phyloP scores from a whole-genome alignment of 2,329 filamentous ascomycete species.

The Graphilbum sp. region DNA sequence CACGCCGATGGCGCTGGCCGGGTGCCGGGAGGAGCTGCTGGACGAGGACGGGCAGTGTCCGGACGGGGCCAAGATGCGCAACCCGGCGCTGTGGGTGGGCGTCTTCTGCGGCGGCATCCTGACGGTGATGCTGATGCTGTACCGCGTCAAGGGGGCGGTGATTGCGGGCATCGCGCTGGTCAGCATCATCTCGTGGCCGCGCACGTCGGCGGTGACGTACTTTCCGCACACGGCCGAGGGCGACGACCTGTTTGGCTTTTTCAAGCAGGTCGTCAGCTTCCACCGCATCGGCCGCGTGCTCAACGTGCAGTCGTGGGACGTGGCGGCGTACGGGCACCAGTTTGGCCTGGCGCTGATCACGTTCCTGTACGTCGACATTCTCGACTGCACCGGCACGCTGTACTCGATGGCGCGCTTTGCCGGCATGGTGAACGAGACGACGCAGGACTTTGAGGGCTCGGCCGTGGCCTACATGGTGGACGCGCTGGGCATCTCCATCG shows the following conservation, averaged over 20 bases:
- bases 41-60: constrained; percentile 15
- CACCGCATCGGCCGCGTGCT: constrained; percentile 50
- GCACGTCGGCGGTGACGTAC: constrained; percentile 47
- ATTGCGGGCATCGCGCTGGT: constrained; percentile 56
- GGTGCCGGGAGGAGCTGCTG: constrained; percentile 44
- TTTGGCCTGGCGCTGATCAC: constrained; percentile 59
- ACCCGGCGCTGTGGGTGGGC: constrained; percentile 63
- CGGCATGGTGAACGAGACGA: constrained; percentile 35
- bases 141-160: constrained; percentile 58
- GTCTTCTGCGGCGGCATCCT: constrained; percentile 66
- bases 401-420: constrained; percentile 67
- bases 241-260: constrained; percentile 50
- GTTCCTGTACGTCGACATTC: constrained; percentile 64
- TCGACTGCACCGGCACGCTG: constrained; percentile 59
- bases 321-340: constrained; percentile 38
- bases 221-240: constrained; percentile 51
- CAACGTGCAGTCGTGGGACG: constrained; percentile 48
- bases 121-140: constrained; percentile 66
- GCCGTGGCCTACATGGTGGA: constrained; percentile 64
- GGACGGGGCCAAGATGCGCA: constrained; percentile 47
- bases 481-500: constrained; percentile 53
- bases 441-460: constrained; percentile 71
- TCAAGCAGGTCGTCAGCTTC: constrained; percentile 55
- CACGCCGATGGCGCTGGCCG: constrained; percentile 61
- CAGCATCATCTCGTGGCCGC: constrained; percentile 60